Percentiles rank a stretch among this genome's conserved stretches.
These are phyloP conservation scores for Botrytis tulipae DNA, from an alignment of 2,329 filamentous ascomycete species.

Conservation along the genomic window DNA sequence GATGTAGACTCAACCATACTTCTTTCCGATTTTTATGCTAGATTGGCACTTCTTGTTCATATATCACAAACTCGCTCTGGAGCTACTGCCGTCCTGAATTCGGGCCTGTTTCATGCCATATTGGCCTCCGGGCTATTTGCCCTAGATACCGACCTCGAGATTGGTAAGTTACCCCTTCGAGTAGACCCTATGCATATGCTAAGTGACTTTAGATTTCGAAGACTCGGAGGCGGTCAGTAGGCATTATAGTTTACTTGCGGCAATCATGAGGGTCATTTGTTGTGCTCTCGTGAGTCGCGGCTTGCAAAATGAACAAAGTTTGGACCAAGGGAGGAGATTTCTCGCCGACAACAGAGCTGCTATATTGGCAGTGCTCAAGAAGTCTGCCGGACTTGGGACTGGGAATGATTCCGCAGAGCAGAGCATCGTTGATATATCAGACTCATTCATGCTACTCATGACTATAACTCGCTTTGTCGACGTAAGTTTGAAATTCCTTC, in stretches of 20 bases:
- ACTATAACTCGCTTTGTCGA: conserved; percentile 81
- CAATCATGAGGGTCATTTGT: conserved; percentile 77
- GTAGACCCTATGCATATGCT: conserved; percentile 22
- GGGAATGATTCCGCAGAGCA: conserved; percentile 49
- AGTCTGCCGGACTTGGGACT: conserved; percentile 73
- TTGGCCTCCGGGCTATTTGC: conserved; percentile 82
- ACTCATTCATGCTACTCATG: conserved; percentile 81
- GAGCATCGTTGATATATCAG: conserved; percentile 73
- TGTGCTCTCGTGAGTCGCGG: conserved; percentile 80
- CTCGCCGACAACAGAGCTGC: conserved; percentile 78
- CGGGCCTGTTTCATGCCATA: conserved; percentile 79
- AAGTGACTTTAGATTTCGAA: conserved; percentile 33
- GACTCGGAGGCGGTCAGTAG: conserved; percentile 34
- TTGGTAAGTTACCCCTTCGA: conserved; percentile 47
- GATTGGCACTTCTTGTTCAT: conserved; percentile 78
- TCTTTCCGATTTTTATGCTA: conserved; percentile 59
- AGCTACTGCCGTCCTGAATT: conserved; percentile 82
- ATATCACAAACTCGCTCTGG: conserved; percentile 82
- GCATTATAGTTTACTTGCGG: conserved; percentile 73
- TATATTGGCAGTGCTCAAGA: conserved; percentile 86
- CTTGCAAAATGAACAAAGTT: conserved; percentile 69
- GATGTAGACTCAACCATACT: conserved; percentile 41
- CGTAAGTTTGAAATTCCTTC: conserved; percentile 51
- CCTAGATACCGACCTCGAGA: conserved; percentile 88
- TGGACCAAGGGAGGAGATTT: conserved; percentile 76